Evolutionary conservation across 768 basidiomycete genomes (phyloP), one percentile per base, ranked within the genome.

Genomic region (Suillus discolor): DNA sequence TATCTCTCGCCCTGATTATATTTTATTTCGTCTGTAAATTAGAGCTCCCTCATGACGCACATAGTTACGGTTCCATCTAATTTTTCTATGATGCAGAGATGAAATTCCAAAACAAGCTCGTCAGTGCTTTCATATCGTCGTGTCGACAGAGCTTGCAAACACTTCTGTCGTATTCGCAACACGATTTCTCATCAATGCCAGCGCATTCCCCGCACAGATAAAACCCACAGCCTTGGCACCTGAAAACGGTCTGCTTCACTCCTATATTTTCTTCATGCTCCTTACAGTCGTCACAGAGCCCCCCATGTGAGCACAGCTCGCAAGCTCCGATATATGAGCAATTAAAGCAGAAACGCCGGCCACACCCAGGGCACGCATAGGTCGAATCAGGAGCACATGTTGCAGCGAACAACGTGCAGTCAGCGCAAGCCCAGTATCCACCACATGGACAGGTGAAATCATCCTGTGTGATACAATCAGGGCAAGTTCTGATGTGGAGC

Each of bases 391-490:
- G 31, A 6, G 31, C 31, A 1, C 31, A 31, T 31, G 31, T 31
- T 31, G 6, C 31, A 31, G 31, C 31, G 4, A 31, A 31, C 31
- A 31, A 31, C 31, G 31, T 31, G 31, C 31, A 31, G 31, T 31
- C 31, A 31, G 31, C 31, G 31, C 31, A 31, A 34, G 16, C 4
- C 63, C 63, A 64, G 34, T 61, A 39, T 25, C 16, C n/a, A 39
- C 38, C 16, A 34, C 51, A 55, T 25, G 44, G 39, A 38, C 63
- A 64, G 3, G 38, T 34, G n/a, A 61, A 25, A 31, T 6, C 31
- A 18, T 53, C 63, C 16, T 45, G 38, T 62, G 63, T 34, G 51
- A 39, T 25, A 15, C 63, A 64, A n/a, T 64, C 63, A 23, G 18
- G 38, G n/a, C 63, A 64, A 16, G 18, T 28, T 6, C 31, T 31